phyloP scores from a whole-genome alignment of 2,329 filamentous ascomycete genomes.

The Neonectria faginata region DNA sequence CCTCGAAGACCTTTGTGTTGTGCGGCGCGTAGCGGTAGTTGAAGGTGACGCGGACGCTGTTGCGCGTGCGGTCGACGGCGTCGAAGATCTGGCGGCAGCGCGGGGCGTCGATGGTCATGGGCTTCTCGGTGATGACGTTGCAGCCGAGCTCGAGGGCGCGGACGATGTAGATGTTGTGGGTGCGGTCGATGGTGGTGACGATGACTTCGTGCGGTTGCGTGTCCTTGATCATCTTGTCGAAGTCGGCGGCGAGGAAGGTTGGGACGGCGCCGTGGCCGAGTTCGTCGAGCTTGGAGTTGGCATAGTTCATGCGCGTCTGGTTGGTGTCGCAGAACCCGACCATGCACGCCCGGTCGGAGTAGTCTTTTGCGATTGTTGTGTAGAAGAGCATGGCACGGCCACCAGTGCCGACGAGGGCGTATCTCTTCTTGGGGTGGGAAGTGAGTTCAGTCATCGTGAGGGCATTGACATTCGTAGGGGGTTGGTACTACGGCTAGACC shows the following conservation, averaged over 20 bases:
- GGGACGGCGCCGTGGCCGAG: slow-evolving; percentile 63
- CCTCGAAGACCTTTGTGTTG: slow-evolving; percentile 69
- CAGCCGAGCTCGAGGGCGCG: slow-evolving; percentile 69
- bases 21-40: slow-evolving; percentile 76
- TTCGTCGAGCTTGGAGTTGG: slow-evolving; percentile 60
- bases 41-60: slow-evolving; percentile 68
- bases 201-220: slow-evolving; percentile 71
- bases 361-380: slow-evolving; percentile 66
- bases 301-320: slow-evolving; percentile 68
- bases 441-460: slow-evolving; percentile 26
- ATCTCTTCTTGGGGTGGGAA: slow-evolving; percentile 52
- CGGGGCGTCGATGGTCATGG: slow-evolving; percentile 71
- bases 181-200: slow-evolving; percentile 72
- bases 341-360: slow-evolving; percentile 61
- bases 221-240: slow-evolving; percentile 68
- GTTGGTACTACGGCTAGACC: not conserved
- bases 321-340: slow-evolving; percentile 71
- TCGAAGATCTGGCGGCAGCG: slow-evolving; percentile 63
- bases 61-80: slow-evolving; percentile 47
- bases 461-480: not conserved
- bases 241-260: slow-evolving; percentile 65
- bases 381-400: slow-evolving; percentile 72
- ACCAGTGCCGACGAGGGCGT: slow-evolving; percentile 69
- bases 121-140: slow-evolving; percentile 72
- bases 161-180: slow-evolving; percentile 70